Evolutionary conservation across 805 yeast genomes (phyloP), one percentile per base, ranked within the genome.

Genomic region (Zygotorulaspora chibaensis): DNA sequence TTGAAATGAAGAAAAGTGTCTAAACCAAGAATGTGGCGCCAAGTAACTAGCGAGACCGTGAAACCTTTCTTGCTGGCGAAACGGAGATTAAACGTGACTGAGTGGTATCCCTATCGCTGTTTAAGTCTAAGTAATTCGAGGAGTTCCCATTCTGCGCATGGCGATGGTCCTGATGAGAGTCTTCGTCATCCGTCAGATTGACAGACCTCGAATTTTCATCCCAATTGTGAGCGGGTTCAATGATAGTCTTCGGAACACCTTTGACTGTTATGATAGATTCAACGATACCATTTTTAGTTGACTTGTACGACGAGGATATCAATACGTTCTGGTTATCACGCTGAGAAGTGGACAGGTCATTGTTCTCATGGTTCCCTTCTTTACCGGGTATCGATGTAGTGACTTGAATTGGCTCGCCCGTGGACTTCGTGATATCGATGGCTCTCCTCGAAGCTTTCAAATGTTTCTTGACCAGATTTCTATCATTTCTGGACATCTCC

Each of bases 241-340:
- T 87, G 50, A 88, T 85, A 3, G 95, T 87, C 71, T 88, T 88
- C 56, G 80, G 81, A 16, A 86, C 85, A 43, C 96, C 96, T 59
- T 83, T 81, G 23, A 84, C 84, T 41, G 83, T 84, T n/a, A 88
- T 80, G 13, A 88, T 83, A 34, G 86, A 80, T 66, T 88, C 96
- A 44, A 86, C 76, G 43, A 88, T 81, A 8, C 91, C 65, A 37
- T 60, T 59, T 29, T 54, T 55, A 35, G 59, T 55, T n/a, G 56
- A 44, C 30, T 57, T 52, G 43, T 54, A 57, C 16, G 59, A 55
- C 7, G 62, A 56, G 2, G 62, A 57, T 28, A 58, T 40, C 42
- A 43, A 38, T 23, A 44, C 40, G 38, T 47, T 38, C 26, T 40
- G 38, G 9, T 43, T 30, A 20, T 33, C 36, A 5, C 43, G 38